phyloP scores from a whole-genome alignment of 140 eudicot species.

The Anethum foeniculum region DNA sequence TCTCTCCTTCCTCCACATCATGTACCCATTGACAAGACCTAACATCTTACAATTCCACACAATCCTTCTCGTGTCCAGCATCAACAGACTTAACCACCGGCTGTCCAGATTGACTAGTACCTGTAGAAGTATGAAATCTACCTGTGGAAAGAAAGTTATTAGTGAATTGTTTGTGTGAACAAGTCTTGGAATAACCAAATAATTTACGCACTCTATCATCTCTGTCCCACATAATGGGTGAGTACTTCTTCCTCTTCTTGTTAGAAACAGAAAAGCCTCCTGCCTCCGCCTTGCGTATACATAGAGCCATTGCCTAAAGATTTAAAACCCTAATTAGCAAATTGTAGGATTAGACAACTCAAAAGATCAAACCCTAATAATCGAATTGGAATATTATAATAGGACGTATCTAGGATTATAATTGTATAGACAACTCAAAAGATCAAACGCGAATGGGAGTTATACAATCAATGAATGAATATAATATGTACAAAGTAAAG shows the following conservation, averaged over 20 bases:
- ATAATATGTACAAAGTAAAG: too few species aligned
- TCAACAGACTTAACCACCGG: background rate
- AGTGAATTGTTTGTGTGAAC: background rate
- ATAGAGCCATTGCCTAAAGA: background rate
- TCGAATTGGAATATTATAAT: background rate
- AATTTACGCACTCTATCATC: background rate
- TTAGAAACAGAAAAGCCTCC: background rate
- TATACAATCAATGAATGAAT: background rate
- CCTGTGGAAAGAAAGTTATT: background rate
- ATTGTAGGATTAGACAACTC: too few species aligned
- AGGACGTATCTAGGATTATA: background rate
- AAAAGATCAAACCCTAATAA: too few species aligned
- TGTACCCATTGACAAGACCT: too few species aligned
- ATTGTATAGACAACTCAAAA: background rate
- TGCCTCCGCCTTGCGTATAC: background rate
- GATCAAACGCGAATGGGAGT: background rate
- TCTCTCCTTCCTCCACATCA: too few species aligned
- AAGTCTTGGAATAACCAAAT: background rate
- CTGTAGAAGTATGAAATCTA: background rate
- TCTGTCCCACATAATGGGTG: background rate
- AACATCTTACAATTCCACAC: too few species aligned
- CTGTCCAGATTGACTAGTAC: background rate
- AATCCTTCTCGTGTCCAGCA: background rate
- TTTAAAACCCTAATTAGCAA: background rate
- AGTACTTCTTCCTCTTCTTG: slow-evolving; percentile 4